Base-by-base conservation (phyloP, 2,329 filamentous ascomycete species). In the Fusarium staphyleae region DNA sequence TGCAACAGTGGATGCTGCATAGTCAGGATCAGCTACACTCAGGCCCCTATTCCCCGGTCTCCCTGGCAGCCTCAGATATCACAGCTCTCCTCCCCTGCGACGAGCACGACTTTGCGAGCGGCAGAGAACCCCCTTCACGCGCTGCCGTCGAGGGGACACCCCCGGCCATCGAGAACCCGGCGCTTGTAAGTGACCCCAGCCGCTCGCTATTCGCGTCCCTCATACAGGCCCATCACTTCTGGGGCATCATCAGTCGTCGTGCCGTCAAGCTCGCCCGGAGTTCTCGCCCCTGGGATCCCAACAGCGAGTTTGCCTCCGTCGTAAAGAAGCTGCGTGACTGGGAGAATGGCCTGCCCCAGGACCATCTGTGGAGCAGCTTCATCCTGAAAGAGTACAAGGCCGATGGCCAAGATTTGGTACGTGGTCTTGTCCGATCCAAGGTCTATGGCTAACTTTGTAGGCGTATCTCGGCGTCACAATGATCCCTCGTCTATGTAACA, bases 11-110 rank as follows among this genome's bases (percentile, higher is more conserved):
- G 82, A 84, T 84, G 80, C 65, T 85, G 28, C 79, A 84, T 63
- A 83, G 78, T 58, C 82, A 85, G 62, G 82, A 85, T 55, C 83
- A 82, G 57, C 72, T 85, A 18, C 80, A 83, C 55, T 82, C 80
- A 1, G 79, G 81, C 0, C 79, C 80, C 3, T 71, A 74, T 24
- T 80, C 79, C 10, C 81, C 81, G 3, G 74, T 82, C 3, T 79
- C 80, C 0, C 71, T 85, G 3, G 75, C 76, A 5, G 77, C 80
- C 3, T 74, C 75, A 28, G 81, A 85, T 53, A 84, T 85, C 35
- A 83, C 80, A 0, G 72, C 81, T 2, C 72, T 84, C 16, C 74
- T 85, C 1, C 82, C 82, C 0, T 77, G 79, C 63, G 75, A 80
- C 51, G 82, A 85, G 60, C 70, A 73, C 0, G 79, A 83, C 48